Conservation (phyloP, 2,329 filamentous ascomycete genomes). For the Polychaeton citri region DNA sequence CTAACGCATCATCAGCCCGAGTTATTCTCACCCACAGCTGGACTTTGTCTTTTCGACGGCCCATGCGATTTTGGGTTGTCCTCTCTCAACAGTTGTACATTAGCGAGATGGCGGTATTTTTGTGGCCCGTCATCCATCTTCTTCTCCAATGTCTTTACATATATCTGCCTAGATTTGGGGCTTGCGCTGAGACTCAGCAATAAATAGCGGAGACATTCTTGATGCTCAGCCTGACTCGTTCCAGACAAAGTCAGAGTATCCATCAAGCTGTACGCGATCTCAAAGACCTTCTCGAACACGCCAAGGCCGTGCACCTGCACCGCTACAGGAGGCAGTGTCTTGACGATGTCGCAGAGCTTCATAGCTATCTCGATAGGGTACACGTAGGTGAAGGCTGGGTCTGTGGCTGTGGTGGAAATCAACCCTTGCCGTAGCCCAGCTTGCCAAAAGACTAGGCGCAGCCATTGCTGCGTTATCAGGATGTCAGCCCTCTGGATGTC, state of each 20-base stretch:
- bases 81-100: constrained; percentile 5
- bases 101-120: constrained; percentile 6
- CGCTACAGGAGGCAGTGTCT: constrained; percentile 6
- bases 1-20: no score
- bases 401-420: constrained; percentile 5
- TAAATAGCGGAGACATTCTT: constrained; percentile 6
- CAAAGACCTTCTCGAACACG: constrained; percentile 9
- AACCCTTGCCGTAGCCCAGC: constrained; percentile 6
- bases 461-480: constrained; percentile 10
- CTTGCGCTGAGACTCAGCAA: constrained; percentile 6
- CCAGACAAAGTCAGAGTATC: constrained; percentile 6
- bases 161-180: constrained; percentile 7
- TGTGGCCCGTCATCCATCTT: constrained; percentile 6
- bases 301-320: constrained; percentile 6
- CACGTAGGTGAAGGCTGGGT: constrained; percentile 6
- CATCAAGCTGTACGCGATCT: constrained; percentile 8
- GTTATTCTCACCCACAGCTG: no score
- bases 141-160: constrained; percentile 8
- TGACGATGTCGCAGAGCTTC: constrained; percentile 6
- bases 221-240: constrained; percentile 3
- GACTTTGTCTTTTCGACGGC: background rate
- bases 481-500: constrained; percentile 9
- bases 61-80: constrained; percentile 1
- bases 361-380: constrained; percentile 8
- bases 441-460: constrained; percentile 10